phyloP scores from a whole-genome alignment of 495 filamentous ascomycete genomes.

The Penicillium roqueforti region DNA sequence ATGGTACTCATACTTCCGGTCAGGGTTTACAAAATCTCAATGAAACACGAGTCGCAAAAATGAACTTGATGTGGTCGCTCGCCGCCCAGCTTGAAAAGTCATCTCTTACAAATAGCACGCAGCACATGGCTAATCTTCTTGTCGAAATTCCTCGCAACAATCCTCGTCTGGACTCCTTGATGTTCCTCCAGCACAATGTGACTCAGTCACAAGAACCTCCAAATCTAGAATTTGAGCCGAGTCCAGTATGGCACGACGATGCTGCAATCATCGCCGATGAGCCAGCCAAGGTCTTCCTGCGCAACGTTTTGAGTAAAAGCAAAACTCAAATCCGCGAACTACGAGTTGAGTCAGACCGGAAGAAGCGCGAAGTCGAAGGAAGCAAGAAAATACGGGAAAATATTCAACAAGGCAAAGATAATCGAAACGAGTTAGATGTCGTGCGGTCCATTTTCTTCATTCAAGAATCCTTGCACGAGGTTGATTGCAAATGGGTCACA shows the following conservation, averaged over 20 bases:
- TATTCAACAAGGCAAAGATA: conserved; percentile 76
- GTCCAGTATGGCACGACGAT: conserved; percentile 96
- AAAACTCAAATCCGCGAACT: conserved; percentile 75
- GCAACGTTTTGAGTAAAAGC: conserved; percentile 87
- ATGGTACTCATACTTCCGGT: neutral
- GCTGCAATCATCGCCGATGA: conserved; percentile 78
- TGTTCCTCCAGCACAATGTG: conserved; percentile 93
- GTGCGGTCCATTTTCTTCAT: conserved; percentile 70
- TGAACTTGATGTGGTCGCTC: conserved; percentile 82
- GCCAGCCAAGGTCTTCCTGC: conserved; percentile 78
- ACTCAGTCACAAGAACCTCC: conserved; percentile 73
- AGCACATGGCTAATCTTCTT: conserved; percentile 64
- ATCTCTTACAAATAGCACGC: conserved; percentile 65
- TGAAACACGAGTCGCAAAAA: conserved; percentile 74
- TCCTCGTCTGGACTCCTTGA: conserved; percentile 86
- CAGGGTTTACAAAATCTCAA: conserved; percentile 83
- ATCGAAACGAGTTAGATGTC: conserved; percentile 75
- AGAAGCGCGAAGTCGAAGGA: conserved; percentile 74
- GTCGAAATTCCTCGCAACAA: conserved; percentile 85
- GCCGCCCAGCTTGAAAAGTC: conserved; percentile 73
- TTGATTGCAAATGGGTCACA: conserved; percentile 79
- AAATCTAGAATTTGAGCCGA: conserved; percentile 86
- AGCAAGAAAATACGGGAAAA: conserved; percentile 66
- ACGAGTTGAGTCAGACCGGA: conserved; percentile 76
- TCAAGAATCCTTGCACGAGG: conserved; percentile 79